Base-by-base conservation (phyloP, 2,329 filamentous ascomycete species). In the Fusarium denticulatum region DNA sequence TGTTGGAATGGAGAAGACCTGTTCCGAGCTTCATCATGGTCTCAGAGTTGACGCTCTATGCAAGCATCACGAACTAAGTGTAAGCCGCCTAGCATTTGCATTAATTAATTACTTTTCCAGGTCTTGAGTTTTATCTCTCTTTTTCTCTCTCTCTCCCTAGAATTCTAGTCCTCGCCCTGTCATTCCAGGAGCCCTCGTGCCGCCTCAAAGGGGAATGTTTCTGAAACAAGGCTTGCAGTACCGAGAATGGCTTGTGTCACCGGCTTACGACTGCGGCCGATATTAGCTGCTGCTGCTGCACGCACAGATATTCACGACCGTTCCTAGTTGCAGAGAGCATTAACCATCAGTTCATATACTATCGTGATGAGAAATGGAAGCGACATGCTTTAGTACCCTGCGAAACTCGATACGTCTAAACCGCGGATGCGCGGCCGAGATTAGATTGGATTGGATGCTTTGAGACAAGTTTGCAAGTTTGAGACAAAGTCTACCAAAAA, bases 191-290 rank as follows among this genome's bases (percentile, higher is more conserved):
- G 28, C 36, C 36, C 32, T 47, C 39, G 30, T 50, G 30, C 49
- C 30, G 37, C 39, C 68, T 50, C 32, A 20, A 28, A 47, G 11
- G 49, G 71, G 68, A 74, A 73, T 61, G 59, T 28, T 53, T 69
- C 52, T 71, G 71, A 74, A 74, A 74, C 71, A 71, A 45, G 67
- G 62, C 67, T 71, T 71, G 36, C 60, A 60, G 65, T 59, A 43
- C 39, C 49, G 49, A 46, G 43, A 43, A 59, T 58, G 43, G 26
- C 30, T 61, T 53, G 43, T 58, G 43, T 64, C 18, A 40, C 53
- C 46, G 26, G 47, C 53, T 34, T 61, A 50, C 30, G 26, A n/a
- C 43, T 46, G 45, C 26, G 42, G 42, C 26, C 28, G 43, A 60
- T 47, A 30, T 47, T 37, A 32, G 24, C 43, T 46, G 24, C 24